Base-by-base conservation (phyloP, 257 asterid genomes). In the Pogostemon cablin region DNA sequence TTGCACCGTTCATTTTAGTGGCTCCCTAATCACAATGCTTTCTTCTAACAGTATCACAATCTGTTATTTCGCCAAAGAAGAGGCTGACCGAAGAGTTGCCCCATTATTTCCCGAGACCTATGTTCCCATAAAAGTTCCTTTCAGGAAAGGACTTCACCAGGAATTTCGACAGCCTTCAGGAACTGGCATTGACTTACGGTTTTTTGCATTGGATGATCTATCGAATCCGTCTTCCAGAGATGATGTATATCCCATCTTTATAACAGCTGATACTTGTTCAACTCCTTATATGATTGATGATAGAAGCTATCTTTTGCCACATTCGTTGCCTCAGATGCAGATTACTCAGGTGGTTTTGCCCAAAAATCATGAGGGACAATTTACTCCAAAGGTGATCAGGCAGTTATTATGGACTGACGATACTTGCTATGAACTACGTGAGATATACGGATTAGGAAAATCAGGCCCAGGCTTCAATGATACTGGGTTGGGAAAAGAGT, bases 151-250 rank as follows among this genome's bases (percentile, higher is more conserved):
- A 43, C 87, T 84, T 66, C 79, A 69, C 48, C 96, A 90, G 80
- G 86, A 86, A 74, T 90, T 84, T 69, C 65, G 79, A 20, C 96
- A 90, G 78, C 92, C 96, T 66, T 75, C 85, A 10, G 96, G 96
- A 75, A 87, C 91, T 0, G 93, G 96, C 79, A 83, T 90, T 2
- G 87, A 86, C 85, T 77, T 86, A 3, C 80, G 86, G 15, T 83
- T 67, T 74, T 90, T 87, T 48, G 59, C 76, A 1, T 71, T 77
- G 79, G 84, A 80, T 44, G 75, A 74, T 74, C 81, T 90, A 6
- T 75, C 92, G 3, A 78, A 65, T 60, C 80, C 81, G 1, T 75
- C 83, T 25, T 71, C 86, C 11, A 83, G 80, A 57, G 62, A 82
- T 3, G 87, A 82, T 42, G 83, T 88, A 57, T 87, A 79, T 74